Conservation (phyloP, 2,329 filamentous ascomycete genomes). For the Verticillium albo-atrum region DNA sequence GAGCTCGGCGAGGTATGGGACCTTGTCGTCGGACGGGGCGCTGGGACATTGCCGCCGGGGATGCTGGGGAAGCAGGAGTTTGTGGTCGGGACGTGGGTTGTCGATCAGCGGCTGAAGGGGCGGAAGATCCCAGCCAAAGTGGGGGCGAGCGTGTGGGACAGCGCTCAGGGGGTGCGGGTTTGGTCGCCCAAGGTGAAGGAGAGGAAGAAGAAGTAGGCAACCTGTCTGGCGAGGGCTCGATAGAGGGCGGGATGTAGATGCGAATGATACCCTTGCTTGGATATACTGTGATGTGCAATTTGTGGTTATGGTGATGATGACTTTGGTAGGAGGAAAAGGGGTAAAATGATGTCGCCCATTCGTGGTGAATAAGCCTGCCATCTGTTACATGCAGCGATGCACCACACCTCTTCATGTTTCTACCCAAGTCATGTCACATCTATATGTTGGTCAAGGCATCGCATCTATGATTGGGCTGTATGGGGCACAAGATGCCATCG, state of each 20-base stretch:
- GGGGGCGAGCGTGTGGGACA: slow-evolving; percentile 71
- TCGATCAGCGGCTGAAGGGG: slow-evolving; percentile 76
- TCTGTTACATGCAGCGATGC: too few species aligned
- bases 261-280: background rate
- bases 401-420: too few species aligned
- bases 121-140: slow-evolving; percentile 71
- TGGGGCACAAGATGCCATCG: too few species aligned
- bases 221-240: background rate
- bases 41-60: slow-evolving; percentile 26
- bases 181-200: slow-evolving; percentile 21
- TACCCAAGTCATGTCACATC: too few species aligned
- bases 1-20: slow-evolving; percentile 75
- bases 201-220: background rate
- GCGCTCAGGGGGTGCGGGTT: slow-evolving; percentile 47
- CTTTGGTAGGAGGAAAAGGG: too few species aligned
- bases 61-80: slow-evolving; percentile 66
- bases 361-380: too few species aligned
- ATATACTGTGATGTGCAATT: background rate
- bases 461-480: too few species aligned
- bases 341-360: too few species aligned
- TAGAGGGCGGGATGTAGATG: background rate
- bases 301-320: too few species aligned
- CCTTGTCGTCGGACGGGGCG: slow-evolving; percentile 49
- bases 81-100: slow-evolving; percentile 77
- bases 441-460: too few species aligned